These are phyloP conservation scores for Dipodascus geniculatus DNA, from an alignment of 805 yeast genomes.

Conservation along the genomic window DNA sequence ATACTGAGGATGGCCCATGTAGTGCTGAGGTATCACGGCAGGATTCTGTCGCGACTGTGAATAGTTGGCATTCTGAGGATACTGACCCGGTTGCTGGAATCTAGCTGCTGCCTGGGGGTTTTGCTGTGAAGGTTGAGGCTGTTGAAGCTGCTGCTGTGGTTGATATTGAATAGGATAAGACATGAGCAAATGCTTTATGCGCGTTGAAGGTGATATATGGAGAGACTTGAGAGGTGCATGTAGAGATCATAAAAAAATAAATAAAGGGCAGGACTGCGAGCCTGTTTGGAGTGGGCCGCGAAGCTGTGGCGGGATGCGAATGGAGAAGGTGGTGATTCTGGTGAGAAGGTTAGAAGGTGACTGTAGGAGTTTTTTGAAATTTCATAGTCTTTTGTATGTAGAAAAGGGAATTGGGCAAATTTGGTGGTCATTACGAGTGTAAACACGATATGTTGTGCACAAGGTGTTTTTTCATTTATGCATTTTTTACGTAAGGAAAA, in stretches of 20 bases:
- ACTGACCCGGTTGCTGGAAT: not conserved
- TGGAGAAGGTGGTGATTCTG: too few relatives aligned
- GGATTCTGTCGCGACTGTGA: conserved; percentile 5
- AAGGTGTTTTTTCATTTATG: conserved; percentile 2
- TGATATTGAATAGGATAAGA: conserved; percentile 4
- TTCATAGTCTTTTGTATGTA: not conserved
- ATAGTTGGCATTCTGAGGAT: conserved; percentile 11
- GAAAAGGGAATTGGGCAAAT: not conserved
- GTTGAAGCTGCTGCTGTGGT: conserved; percentile 5
- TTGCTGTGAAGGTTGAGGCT: not conserved
- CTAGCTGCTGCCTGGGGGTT: not conserved
- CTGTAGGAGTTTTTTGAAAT: not conserved
- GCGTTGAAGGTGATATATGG: not conserved
- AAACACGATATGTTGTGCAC: not conserved
- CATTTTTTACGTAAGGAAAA: conserved; percentile 4
- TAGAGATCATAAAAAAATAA: too few relatives aligned
- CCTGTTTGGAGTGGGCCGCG: too few relatives aligned
- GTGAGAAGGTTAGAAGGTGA: too few relatives aligned
- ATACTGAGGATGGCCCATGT: conserved; percentile 5
- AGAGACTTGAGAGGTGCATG: not conserved
- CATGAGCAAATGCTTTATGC: too few relatives aligned
- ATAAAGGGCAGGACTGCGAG: too few relatives aligned
- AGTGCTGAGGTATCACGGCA: conserved; percentile 1
- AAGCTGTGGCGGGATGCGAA: too few relatives aligned
- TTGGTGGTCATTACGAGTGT: not conserved